Percentiles rank a stretch among this genome's conserved stretches.
Conservation (phyloP, 2,329 filamentous ascomycete genomes). For the Fonsecaea monophora region DNA sequence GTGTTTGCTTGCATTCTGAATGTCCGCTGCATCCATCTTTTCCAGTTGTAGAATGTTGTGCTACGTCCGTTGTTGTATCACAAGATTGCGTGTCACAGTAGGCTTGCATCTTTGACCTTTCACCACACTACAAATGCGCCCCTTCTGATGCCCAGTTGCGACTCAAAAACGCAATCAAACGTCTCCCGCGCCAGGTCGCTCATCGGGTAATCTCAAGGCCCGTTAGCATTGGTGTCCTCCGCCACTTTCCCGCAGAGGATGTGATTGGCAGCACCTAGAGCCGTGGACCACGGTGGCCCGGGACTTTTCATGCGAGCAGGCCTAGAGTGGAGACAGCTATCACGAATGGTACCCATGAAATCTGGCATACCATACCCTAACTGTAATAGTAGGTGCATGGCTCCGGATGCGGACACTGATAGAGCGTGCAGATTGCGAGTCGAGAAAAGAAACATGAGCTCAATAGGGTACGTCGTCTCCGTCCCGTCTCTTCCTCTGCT, state of each 20-base stretch:
- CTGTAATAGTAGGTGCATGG: conserved; percentile 9
- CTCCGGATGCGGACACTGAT: conserved; percentile 20
- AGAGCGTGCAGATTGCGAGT: conserved; percentile 23
- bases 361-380: conserved; percentile 15
- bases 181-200: neutral
- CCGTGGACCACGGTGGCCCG: neutral
- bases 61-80: neutral
- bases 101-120: conserved; percentile 2
- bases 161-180: conserved; percentile 3
- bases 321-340: conserved; percentile 9
- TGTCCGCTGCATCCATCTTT: neutral
- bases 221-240: neutral
- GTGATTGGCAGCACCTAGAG: conserved; percentile 13
- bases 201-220: conserved; percentile 8
- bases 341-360: conserved; percentile 16
- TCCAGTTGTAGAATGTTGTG: neutral
- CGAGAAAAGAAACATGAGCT: conserved; percentile 7
- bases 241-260: neutral
- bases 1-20: neutral
- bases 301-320: neutral
- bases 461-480: conserved; percentile 4
- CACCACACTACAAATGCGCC: neutral
- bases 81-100: conserved; percentile 17
- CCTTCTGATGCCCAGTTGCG: neutral
- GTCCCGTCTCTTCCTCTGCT: conserved; percentile 12